phyloP scores from a whole-genome alignment of 768 basidiomycete species.

The Russula foetens region DNA sequence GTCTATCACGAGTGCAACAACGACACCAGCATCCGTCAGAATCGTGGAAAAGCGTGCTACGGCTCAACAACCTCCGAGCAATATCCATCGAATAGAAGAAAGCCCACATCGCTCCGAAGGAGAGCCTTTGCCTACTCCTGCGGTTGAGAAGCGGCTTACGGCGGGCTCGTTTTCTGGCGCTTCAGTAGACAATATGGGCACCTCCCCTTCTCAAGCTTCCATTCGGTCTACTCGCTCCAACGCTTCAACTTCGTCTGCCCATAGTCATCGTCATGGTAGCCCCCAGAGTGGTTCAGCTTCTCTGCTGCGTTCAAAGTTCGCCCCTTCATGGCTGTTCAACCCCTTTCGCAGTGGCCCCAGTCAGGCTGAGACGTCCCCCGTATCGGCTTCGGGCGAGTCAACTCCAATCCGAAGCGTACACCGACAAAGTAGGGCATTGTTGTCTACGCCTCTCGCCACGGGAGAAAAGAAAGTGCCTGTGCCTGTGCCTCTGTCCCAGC shows the following conservation, averaged over 20 bases:
- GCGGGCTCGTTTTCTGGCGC: constrained; percentile 14
- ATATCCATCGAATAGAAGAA: constrained; percentile 64
- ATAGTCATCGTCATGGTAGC: constrained; percentile 18
- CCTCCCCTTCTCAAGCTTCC: constrained; percentile 62
- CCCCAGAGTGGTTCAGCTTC: constrained; percentile 20
- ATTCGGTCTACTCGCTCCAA: constrained; percentile 48
- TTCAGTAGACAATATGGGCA: constrained; percentile 33
- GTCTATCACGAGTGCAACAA: constrained; percentile 27
- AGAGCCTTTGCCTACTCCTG: constrained; percentile 39
- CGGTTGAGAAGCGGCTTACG: constrained; percentile 20
- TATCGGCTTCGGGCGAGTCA: constrained; percentile 43
- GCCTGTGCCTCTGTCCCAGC: background rate
- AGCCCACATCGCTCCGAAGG: constrained; percentile 45
- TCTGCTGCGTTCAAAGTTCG: constrained; percentile 46
- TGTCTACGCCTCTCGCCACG: background rate
- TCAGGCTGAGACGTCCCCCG: constrained; percentile 53
- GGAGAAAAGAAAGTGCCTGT: background rate
- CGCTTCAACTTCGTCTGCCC: constrained; percentile 31
- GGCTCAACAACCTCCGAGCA: constrained; percentile 35
- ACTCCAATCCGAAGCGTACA: constrained; percentile 21
- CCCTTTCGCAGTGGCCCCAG: constrained; percentile 57
- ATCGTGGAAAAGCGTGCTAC: constrained; percentile 16
- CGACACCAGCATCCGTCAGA: constrained; percentile 14
- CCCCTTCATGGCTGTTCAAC: constrained; percentile 75
- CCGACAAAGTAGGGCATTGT: constrained; percentile 20